Evolutionary conservation across 2,329 filamentous ascomycete species (phyloP), one percentile per base, ranked within the genome.

Genomic region (Exophiala phaeomuriformis): DNA sequence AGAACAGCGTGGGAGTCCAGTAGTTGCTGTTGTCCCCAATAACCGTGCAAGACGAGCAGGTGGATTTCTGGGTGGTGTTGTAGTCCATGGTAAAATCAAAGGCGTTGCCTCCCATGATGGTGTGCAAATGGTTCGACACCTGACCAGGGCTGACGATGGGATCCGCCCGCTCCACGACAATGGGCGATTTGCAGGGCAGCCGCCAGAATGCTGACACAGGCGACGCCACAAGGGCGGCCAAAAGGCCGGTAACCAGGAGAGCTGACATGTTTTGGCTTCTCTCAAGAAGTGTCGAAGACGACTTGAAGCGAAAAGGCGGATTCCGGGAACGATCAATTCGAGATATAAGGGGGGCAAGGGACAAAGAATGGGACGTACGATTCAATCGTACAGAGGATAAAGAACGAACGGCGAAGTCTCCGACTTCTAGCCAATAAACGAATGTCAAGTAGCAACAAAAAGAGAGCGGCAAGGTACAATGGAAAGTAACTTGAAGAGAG

Each of bases 1-100:
- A 89, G 71, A 83, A 90, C 2, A 90, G 71, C 30, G 75, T 74
- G 1, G 87, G 86, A 52, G 83, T 82, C 87, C 87, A 90, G 74
- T 91, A 90, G 69, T 85, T 85, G 62, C 80, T 85, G 66, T 81
- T 75, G 70, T 90, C 86, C 51, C 79, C 80, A 63, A 77, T 81
- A 65, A 87, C 75, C 56, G 77, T 76, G 67, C 86, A 85, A 33
- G 83, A 87, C 46, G 82, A 86, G 75, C 87, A 91, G 29, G 78
- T 76, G 32, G 84, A 87, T 51, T 75, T 66, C 55, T 73, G 70
- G 27, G 62, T 63, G n/a, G 55, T 50, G 32, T 61, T 61, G 49
- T 58, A 62, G 47, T 59, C 54, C n/a, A 72, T 68, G 30, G 86
- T 75, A 43, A 78, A 73, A 52, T 80, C 73, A 64, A 90, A 90